Evolutionary conservation across 192 early-diverging fungal species (phyloP).

Genomic region (Linderina pennispora): DNA sequence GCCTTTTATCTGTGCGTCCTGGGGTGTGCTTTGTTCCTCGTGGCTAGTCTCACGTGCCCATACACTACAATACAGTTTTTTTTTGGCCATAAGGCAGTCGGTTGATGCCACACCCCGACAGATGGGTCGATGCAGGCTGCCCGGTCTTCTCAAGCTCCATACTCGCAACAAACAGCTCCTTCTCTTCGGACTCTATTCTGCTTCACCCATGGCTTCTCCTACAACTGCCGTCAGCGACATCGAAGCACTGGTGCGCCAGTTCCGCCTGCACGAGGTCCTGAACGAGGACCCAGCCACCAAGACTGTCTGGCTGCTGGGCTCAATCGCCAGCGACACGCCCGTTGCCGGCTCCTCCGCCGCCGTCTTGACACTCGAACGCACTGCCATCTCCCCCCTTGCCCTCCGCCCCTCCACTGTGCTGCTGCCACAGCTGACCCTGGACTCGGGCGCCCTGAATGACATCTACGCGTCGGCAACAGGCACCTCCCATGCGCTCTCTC

Average conservation of each 20-base stretch:
- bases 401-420: background rate
- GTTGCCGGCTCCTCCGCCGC: slow-evolving; percentile 21
- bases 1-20: too few relatives aligned
- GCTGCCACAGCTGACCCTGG: slow-evolving; percentile 10
- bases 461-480: slow-evolving; percentile 65
- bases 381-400: slow-evolving; percentile 8
- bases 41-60: too few relatives aligned
- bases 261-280: slow-evolving; percentile 27
- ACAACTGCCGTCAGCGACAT: background rate
- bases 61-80: too few relatives aligned
- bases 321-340: slow-evolving; percentile 1
- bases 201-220: too few relatives aligned
- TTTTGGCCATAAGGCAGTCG: too few relatives aligned
- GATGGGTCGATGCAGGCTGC: too few relatives aligned
- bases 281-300: slow-evolving; percentile 34
- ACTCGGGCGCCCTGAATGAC: slow-evolving; percentile 52
- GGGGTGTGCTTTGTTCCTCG: too few relatives aligned
- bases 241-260: slow-evolving; percentile 12
- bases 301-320: slow-evolving; percentile 32
- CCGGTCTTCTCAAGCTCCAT: too few relatives aligned
- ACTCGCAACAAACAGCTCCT: too few relatives aligned
- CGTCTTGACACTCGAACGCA: slow-evolving; percentile 29
- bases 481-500: slow-evolving; percentile 20
- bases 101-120: too few relatives aligned
- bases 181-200: too few relatives aligned